Evolutionary conservation across 306 rosid species (phyloP).

Genomic region (Oxytropis ochrocephala): DNA sequence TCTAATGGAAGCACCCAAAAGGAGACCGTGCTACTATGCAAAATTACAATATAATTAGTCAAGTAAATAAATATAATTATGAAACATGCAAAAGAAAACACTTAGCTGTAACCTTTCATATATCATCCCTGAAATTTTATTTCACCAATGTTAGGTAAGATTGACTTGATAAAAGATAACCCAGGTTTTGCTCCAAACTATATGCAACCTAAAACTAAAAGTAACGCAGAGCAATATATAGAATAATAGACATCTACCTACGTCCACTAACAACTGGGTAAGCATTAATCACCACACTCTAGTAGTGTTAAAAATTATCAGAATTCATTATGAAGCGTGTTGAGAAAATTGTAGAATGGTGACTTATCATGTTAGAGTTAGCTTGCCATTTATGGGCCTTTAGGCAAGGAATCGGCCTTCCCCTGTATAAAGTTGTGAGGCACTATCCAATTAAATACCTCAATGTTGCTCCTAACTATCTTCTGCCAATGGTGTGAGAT

Average conservation of each 20-base stretch:
- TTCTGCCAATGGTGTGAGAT: not conserved
- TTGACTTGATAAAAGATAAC: not conserved
- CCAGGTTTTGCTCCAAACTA: not conserved
- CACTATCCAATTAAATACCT: not conserved
- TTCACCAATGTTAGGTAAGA: not conserved
- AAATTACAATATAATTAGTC: conserved; percentile 2
- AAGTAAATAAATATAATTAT: not conserved
- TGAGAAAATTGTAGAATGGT: not conserved
- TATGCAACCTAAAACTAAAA: not conserved
- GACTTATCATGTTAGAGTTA: not conserved
- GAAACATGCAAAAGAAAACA: not conserved
- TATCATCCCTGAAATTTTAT: not conserved
- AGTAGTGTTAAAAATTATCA: not conserved
- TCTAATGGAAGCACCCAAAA: not conserved
- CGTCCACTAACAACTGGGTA: not conserved
- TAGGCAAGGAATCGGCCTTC: not conserved
- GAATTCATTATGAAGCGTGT: not conserved
- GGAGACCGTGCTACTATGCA: not conserved
- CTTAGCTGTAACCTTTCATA: not conserved
- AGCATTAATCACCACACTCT: not conserved
- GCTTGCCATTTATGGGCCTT: not conserved
- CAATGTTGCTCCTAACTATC: not conserved
- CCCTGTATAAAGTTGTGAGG: not conserved
- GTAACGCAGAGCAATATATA: not conserved
- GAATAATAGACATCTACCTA: conserved; percentile 1